Evolutionary conservation across 2,329 filamentous ascomycete genomes (phyloP), one percentile per base, ranked within the genome.

Genomic region (Ophiognomonia clavigignenti-juglandacearum): DNA sequence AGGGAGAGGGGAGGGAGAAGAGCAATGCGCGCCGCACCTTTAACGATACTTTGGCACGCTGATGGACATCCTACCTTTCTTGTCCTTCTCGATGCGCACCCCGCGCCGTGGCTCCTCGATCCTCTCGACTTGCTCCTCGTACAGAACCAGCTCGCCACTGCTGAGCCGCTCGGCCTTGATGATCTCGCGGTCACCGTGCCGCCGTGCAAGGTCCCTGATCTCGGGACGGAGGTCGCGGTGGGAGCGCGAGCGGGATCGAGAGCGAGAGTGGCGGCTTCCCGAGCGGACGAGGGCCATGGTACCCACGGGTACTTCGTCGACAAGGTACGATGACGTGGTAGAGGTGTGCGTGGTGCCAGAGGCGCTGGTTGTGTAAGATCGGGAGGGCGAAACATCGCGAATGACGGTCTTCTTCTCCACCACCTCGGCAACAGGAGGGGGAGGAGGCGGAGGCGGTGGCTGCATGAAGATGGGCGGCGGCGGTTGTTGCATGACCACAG

Each of bases 21-120:
- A 50, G 53, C 52, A 55, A 54, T 55, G 56, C 51, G 58, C 59
- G 58, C 65, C 74, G 64, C 69, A 75, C 72, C 71, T 75, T 74
- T 69, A 77, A 68, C 73, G 79, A 68, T 82, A 77, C 71, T 83
- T 82, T 61, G 86, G 86, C 68, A 88, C 79, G 73, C 86, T 87
- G 72, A 91, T 83, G 74, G 83, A 81, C 82, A 93, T 83, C 86
- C 85, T 93, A 95, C 91, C 90, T 90, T 88, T 93, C 75, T 85
- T 85, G 71, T 96, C 89, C 75, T 86, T 89, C 70, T 89, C 86
- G 59, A 96, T 82, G 57, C 85, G 75, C 53, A 86, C 72, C 45
- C 78, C 78, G 62, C 71, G 76, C 60, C 69, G 69, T 40, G 71
- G 69, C 58, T 77, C 74, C 54, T 76, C 71, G 43, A 79, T 64